Evolutionary conservation across 2,329 filamentous ascomycete species (phyloP).

Genomic region (Aspergillus puulaauensis): DNA sequence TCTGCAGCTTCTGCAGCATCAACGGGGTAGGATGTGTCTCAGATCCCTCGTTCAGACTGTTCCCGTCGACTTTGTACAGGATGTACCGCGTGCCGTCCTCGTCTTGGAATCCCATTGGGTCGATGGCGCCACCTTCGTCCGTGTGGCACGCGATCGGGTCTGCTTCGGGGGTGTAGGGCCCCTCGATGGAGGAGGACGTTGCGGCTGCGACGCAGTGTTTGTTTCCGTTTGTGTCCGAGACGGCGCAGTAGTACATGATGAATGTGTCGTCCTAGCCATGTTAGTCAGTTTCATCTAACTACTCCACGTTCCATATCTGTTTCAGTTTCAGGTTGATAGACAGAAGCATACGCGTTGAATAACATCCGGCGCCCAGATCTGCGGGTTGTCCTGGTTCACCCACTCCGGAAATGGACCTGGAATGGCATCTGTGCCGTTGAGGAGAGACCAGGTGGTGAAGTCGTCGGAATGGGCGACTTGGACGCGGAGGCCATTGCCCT

Average conservation of each 20-base stretch:
- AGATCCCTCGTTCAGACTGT: conserved; percentile 50
- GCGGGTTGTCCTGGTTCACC: conserved; percentile 27
- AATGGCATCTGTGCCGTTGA: conserved; percentile 33
- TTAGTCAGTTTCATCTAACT: background rate
- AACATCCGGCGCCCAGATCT: conserved; percentile 62
- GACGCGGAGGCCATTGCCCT: conserved; percentile 48
- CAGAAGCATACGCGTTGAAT: conserved; percentile 38
- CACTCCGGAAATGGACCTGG: background rate
- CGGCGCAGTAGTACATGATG: conserved; percentile 61
- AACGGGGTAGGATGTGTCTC: conserved; percentile 39
- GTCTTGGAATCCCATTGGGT: conserved; percentile 61
- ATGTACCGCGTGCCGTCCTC: conserved; percentile 57
- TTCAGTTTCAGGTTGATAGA: too few relatives aligned
- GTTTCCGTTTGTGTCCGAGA: conserved; percentile 31
- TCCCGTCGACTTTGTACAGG: conserved; percentile 67
- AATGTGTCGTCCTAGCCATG: conserved; percentile 43
- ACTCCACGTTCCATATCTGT: background rate
- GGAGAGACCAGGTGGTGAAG: conserved; percentile 47
- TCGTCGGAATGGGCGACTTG: conserved; percentile 53
- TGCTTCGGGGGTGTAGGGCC: conserved; percentile 53
- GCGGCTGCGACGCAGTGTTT: conserved; percentile 62
- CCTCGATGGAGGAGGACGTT: conserved; percentile 46
- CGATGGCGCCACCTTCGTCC: conserved; percentile 60
- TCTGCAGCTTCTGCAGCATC: conserved; percentile 40
- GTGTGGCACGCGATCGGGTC: conserved; percentile 55